phyloP scores from a whole-genome alignment of 2,329 filamentous ascomycete species.

The Aspergillus sp. region DNA sequence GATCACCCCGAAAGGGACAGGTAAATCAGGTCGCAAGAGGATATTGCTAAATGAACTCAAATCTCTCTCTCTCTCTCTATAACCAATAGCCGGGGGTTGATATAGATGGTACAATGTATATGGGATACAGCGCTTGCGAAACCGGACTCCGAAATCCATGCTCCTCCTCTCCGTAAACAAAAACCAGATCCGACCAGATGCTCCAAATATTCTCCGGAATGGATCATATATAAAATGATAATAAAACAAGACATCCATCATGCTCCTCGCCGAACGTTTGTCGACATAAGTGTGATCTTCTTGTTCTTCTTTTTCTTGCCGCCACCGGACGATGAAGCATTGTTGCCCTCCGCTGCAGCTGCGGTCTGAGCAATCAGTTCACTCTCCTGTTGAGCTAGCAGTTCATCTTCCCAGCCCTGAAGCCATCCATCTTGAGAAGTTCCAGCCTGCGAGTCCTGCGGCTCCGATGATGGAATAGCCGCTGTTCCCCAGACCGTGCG shows the following conservation, averaged over 20 bases:
- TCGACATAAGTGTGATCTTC: constrained; percentile 64
- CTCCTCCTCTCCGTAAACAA: not conserved
- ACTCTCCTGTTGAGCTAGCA: constrained; percentile 56
- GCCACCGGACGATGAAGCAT: constrained; percentile 14
- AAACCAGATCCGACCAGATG: not conserved
- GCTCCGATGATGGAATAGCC: constrained; percentile 53
- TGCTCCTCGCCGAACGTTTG: constrained; percentile 53
- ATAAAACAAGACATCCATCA: constrained; percentile 21
- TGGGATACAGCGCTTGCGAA: not conserved
- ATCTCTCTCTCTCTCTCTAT: too few relatives aligned
- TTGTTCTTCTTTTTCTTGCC: constrained; percentile 58
- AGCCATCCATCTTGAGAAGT: constrained; percentile 73
- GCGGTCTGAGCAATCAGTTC: constrained; percentile 46
- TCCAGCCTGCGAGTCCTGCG: constrained; percentile 36
- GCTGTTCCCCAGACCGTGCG: constrained; percentile 93
- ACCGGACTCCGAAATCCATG: not conserved
- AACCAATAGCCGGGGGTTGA: too few relatives aligned
- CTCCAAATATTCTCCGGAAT: not conserved
- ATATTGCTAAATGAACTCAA: too few relatives aligned
- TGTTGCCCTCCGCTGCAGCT: constrained; percentile 25
- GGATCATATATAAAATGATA: not conserved
- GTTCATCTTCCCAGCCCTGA: constrained; percentile 71
- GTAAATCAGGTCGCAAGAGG: too few relatives aligned
- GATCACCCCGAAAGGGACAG: too few relatives aligned
- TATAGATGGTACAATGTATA: not conserved